Evolutionary conservation across 177 flowering plant genomes (phyloP), one percentile per base, ranked within the genome.

Genomic region (Vitis hybrid): DNA sequence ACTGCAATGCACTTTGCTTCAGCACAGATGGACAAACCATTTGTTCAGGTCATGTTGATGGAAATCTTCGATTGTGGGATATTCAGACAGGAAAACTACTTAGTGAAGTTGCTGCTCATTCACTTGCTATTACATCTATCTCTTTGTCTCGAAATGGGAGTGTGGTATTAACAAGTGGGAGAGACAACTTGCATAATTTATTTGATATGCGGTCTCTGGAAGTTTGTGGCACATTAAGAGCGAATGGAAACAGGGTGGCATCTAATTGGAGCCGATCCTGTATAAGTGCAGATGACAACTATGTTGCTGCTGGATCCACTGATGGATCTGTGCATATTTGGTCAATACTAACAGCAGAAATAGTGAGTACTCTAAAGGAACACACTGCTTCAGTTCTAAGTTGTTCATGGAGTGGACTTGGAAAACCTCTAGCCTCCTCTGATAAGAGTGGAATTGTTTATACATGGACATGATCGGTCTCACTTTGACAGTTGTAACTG

Each of bases 201-300:
- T 95, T 93, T 68, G 97, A 95, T 70, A 77, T 89, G 74, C 77
- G 97, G 16, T 80, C 94, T 21, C 74, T 93, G 68, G 99, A 95
- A 78, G 88, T 95, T 62, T 89, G 92, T 76, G 89, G 90, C 56
- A 88, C 89, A 52, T 72, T 93, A n/a, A 87, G 91, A 80, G 91
- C 89, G 7, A 76, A 66, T 60, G 97, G 91, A 27, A 88, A 86
- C 78, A 84, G 87, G 77, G 81, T 91, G 63, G 92, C 97, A 21
- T 84, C 98, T 49, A 95, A 93, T 60, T 95, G 99, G 98, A 95
- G 97, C 78, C 72, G 99, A 19, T 93, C 99, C 1, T 95, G 98
- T 72, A 80, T 95, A 60, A 93, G 98, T 76, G 80, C 97, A 15
- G 97, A 95, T 83, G 94, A 93, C 72, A 84, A 81, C 70, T 84